Evolutionary conservation across 768 basidiomycete species (phyloP), one percentile per base, ranked within the genome.

Genomic region (Psilocybe tampanensis): DNA sequence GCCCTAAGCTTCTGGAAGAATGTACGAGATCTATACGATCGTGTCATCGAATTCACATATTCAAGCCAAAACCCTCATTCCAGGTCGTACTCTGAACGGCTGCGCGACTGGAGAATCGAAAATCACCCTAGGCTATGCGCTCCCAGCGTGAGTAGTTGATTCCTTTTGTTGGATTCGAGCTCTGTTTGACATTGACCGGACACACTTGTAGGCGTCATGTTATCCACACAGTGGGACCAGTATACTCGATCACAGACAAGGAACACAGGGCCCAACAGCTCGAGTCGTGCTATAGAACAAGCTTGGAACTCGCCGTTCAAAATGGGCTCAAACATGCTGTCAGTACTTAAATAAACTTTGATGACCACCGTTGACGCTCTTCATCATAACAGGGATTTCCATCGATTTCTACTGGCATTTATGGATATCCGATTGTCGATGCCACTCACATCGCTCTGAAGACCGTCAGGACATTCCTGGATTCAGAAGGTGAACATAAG

Each of bases 181-280:
- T 8, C 21, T 8, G 39, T 18, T 22, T 17, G 21, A 8, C 2
- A 2, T 24, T 44, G 42, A 53, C 42, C 8, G 24, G 12, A 12
- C 48, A 54, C 34, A 22, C 42, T 43, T n/a, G 21, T 60, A 90
- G 92, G 34, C 80, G 80, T 34, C 78, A 88, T 66, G 77, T 94
- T 56, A 90, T 94, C 41, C 92, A 94, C 64, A 80, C 92, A 2
- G 92, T 94, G 15, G 92, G 92, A 11, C 92, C 92, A 0, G 69
- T 90, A 1, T 92, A 89, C 67, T 76, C 75, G 4, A 54, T 63
- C 2, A 55, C 61, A 1, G 71, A 77, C 23, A 70, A 69, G 34
- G 78, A 79, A 41, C 70, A 68, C 23, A 81, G 79, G 52, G 84
- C 84, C 5, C 61, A 67, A 56, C 79, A 84, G 58, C 78, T 94